A percentile compares a stretch with the other conserved stretches of the same genome.
Evolutionary conservation across 2,329 filamentous ascomycete species (phyloP).

Genomic region (Aulographum hederae): DNA sequence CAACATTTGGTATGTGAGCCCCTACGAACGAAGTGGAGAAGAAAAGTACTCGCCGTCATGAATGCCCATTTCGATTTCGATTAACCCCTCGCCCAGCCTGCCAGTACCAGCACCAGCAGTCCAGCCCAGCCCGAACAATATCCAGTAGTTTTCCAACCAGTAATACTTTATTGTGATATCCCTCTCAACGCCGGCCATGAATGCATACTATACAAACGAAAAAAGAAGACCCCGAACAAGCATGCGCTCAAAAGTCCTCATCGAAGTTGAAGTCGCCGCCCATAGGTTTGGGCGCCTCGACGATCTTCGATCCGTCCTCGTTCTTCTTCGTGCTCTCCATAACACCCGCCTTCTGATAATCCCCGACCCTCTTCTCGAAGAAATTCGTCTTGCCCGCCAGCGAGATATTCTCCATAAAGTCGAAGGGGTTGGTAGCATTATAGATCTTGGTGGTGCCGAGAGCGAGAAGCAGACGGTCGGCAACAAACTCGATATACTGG

Average conservation of each 20-base stretch:
- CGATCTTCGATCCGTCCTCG: conserved; percentile 16
- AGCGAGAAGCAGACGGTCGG: conserved; percentile 80
- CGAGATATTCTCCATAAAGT: conserved; percentile 99
- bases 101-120: too few species aligned
- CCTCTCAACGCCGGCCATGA: too few species aligned
- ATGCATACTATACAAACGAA: too few species aligned
- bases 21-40: too few species aligned
- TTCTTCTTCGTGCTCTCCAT: conserved; percentile 76
- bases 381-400: conserved; percentile 99
- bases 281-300: conserved; percentile 21
- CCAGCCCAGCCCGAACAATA: too few species aligned
- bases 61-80: too few species aligned
- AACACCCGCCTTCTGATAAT: conserved; percentile 99
- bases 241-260: conserved; percentile 68
- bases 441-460: conserved; percentile 92
- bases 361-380: conserved; percentile 98
- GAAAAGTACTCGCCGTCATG: too few species aligned
- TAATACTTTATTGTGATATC: too few species aligned
- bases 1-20: too few species aligned
- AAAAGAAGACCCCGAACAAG: too few species aligned
- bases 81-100: too few species aligned
- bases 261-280: conserved; percentile 79
- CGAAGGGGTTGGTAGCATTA: conserved; percentile 87
- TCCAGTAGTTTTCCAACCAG: too few species aligned
- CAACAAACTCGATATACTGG: conserved; percentile 99